phyloP scores from a whole-genome alignment of 1,284 basidiomycete genomes.

The Hypsizygus ulmarius region DNA sequence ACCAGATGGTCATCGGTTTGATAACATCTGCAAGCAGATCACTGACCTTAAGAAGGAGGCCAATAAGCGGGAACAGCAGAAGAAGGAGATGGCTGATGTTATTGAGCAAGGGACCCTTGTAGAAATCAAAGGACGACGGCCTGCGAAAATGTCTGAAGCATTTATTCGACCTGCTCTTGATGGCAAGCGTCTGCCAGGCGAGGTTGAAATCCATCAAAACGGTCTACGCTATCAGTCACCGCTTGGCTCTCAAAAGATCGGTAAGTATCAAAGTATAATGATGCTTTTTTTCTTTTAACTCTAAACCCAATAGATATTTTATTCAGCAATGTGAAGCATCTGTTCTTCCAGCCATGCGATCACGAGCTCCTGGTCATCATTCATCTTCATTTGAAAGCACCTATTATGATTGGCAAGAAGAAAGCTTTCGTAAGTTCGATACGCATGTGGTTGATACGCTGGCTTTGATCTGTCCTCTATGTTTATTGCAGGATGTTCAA shows the following conservation, averaged over 20 bases:
- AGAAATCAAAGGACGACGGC: slow-evolving; percentile 84
- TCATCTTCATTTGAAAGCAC: slow-evolving; percentile 91
- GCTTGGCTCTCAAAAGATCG: slow-evolving; percentile 86
- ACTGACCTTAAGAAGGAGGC: slow-evolving; percentile 96
- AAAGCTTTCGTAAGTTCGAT: slow-evolving; percentile 79
- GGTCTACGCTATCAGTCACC: slow-evolving; percentile 93
- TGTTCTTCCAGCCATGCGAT: slow-evolving; percentile 99
- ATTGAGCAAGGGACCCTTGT: slow-evolving; percentile 91
- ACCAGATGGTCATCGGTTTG: slow-evolving; percentile 85
- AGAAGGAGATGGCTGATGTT: slow-evolving; percentile 97
- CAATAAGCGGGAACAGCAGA: slow-evolving; percentile 95
- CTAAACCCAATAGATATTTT: slow-evolving; percentile 67
- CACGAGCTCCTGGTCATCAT: slow-evolving; percentile 94
- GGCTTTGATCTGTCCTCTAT: slow-evolving; percentile 5
- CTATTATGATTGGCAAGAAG: slow-evolving; percentile 99
- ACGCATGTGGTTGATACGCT: background rate
- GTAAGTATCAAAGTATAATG: slow-evolving; percentile 42
- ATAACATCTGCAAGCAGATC: slow-evolving; percentile 88
- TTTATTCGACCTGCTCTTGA: slow-evolving; percentile 93
- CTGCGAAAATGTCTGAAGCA: slow-evolving; percentile 84
- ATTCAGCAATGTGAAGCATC: slow-evolving; percentile 97
- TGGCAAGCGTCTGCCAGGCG: slow-evolving; percentile 90
- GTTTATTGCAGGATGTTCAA: slow-evolving; percentile 80
- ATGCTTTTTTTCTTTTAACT: slow-evolving; percentile 1
- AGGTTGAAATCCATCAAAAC: slow-evolving; percentile 97